Base-by-base conservation (phyloP, 1,139 yeast genomes). In the Candida sp. region DNA sequence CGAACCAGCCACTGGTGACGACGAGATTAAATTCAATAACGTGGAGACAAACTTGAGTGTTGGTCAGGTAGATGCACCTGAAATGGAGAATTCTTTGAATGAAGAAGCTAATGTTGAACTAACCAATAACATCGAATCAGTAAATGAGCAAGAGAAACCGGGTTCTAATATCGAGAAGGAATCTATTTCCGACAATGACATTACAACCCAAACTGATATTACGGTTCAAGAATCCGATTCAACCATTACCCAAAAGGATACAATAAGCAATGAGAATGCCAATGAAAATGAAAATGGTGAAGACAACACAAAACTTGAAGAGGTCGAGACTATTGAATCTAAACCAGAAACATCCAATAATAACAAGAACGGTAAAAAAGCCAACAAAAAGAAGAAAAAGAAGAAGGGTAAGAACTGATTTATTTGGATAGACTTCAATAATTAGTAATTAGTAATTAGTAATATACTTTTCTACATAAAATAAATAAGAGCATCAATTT, bases 261-360 rank as follows among this genome's bases (percentile, higher is more conserved):
- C 19, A 15, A 15, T 15, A 15, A 36, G 35, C 47, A 45, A 43
- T 39, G 33, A 38, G 37, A 40, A 47, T 43, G 46, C 42, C 34
- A 46, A 49, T 41, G 36, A 43, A 15, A 41, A 42, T 36, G 51
- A 44, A 35, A 45, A 42, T 12, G 38, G 38, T 22, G 48, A 47
- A 38, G 46, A 48, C 38, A 32, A 19, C 22, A 39, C 45, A 39
- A 41, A 44, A 38, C 19, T 39, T 32, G 35, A 46, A 23, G 45
- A 46, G 43, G 39, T 49, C 27, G 32, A 45, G 33, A 35, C 41
- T 36, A 42, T 49, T 36, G 42, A 41, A 23, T 23, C 41, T 38
- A 38, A 39, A 35, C 35, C 35, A 12, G 44, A 35, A 38, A 21
- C 36, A 33, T 33, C 44, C 30, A 38, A 33, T 27, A 11, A 27